Percentiles rank a stretch among this genome's conserved stretches.
These are phyloP conservation scores for Ganoderma resinaceum DNA, from an alignment of 1,284 basidiomycete species.

Conservation along the genomic window DNA sequence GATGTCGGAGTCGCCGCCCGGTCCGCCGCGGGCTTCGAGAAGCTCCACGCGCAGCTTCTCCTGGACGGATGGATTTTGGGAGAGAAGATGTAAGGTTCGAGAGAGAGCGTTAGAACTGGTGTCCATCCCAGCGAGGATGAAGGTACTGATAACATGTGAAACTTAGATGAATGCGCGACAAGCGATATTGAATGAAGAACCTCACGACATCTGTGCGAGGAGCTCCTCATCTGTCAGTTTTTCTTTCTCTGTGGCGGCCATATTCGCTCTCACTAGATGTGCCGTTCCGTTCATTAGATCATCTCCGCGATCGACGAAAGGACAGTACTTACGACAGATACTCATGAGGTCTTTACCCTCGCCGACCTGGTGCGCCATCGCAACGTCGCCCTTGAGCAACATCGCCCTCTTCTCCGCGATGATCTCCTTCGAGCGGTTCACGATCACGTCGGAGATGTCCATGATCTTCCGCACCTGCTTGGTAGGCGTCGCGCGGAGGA, in stretches of 20 bases:
- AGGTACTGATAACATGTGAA: background rate
- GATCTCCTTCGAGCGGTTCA: slow-evolving; percentile 16
- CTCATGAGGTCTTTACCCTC: slow-evolving; percentile 40
- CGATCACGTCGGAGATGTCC: slow-evolving; percentile 23
- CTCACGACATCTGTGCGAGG: slow-evolving; percentile 12
- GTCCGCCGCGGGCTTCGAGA: slow-evolving; percentile 32
- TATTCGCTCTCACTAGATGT: slow-evolving; percentile 5
- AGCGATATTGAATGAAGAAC: background rate
- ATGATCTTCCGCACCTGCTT: background rate
- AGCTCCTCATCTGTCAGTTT: slow-evolving; percentile 11
- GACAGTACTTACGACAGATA: slow-evolving; percentile 32
- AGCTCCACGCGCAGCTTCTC: slow-evolving; percentile 1
- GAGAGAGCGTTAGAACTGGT: slow-evolving; percentile 14
- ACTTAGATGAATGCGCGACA: background rate
- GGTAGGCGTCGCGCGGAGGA: background rate
- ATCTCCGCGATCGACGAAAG: too few species aligned
- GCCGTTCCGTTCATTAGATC: background rate
- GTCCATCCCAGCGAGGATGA: slow-evolving; percentile 21
- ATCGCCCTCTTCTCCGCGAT: slow-evolving; percentile 26
- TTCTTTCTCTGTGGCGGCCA: slow-evolving; percentile 1
- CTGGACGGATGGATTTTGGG: slow-evolving; percentile 6
- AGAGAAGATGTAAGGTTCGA: slow-evolving; percentile 16
- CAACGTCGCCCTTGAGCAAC: slow-evolving; percentile 29
- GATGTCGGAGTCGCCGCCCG: slow-evolving; percentile 18
- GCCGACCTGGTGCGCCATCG: slow-evolving; percentile 31